Base-by-base conservation (phyloP, 805 yeast species). In the Candida verbasci region DNA sequence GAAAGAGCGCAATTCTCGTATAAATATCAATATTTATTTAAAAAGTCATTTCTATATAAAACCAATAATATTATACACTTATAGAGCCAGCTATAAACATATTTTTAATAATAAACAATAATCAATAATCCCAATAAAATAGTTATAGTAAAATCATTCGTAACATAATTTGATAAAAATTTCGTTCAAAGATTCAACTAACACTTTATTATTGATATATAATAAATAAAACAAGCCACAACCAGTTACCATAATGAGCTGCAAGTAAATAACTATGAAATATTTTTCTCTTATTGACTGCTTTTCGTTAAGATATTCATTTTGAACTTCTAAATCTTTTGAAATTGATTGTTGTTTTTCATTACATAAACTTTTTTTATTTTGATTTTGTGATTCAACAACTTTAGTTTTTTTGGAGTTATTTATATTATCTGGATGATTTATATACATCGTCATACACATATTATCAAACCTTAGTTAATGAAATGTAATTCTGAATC, bases 101-200 rank as follows among this genome's bases (percentile, higher is more conserved):
- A n/a, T n/a, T n/a, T n/a, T n/a, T n/a, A n/a, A n/a, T n/a, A n/a
- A n/a, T n/a, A n/a, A n/a, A n/a, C n/a, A n/a, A n/a, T n/a, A n/a
- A n/a, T n/a, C n/a, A n/a, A n/a, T n/a, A n/a, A n/a, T n/a, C n/a
- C n/a, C n/a, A n/a, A n/a, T n/a, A n/a, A n/a, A n/a, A n/a, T n/a
- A n/a, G n/a, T n/a, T n/a, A n/a, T n/a, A n/a, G n/a, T n/a, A n/a
- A n/a, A n/a, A 21, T 21, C 15, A 16, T 23, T 33, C 36, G 18
- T 25, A 33, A 11, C 38, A 35, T 23, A 35, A 27, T 12, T 35
- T 35, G 17, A 35, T 29, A n/a, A 35, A 35, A 10, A 28, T 24
- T 18, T 35, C 33, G 17, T 35, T 35, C n/a, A 35, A 23, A 8
- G 29, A 35, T n/a, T 27, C 6, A 12, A 35, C 10, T 14, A 34